phyloP scores from a whole-genome alignment of 2,329 filamentous ascomycete genomes.

The Thermothelomyces thermophilus region DNA sequence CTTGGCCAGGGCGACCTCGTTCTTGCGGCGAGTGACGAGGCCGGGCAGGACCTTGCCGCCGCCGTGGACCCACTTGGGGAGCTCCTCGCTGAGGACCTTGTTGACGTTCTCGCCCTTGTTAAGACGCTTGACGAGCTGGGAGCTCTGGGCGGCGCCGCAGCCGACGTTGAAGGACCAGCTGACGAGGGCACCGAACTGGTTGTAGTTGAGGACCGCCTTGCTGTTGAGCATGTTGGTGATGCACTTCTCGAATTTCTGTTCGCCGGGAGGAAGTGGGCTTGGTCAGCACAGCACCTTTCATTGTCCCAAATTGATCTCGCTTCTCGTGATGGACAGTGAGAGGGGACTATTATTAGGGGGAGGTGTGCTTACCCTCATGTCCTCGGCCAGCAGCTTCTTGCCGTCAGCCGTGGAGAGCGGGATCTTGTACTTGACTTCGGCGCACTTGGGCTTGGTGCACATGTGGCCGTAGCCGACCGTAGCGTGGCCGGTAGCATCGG shows the following conservation, averaged over 20 bases:
- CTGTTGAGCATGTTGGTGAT: slow-evolving; percentile 32
- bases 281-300: no score
- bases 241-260: slow-evolving; percentile 31
- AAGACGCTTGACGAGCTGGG: slow-evolving; percentile 37
- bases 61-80: slow-evolving; percentile 43
- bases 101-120: slow-evolving; percentile 38
- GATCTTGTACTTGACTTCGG: slow-evolving; percentile 40
- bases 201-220: slow-evolving; percentile 38
- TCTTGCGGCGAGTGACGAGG: slow-evolving; percentile 36
- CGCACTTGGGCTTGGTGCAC: slow-evolving; percentile 36
- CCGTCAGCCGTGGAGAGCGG: slow-evolving; percentile 38
- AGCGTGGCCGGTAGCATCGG: slow-evolving; percentile 39
- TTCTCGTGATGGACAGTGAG: neutral
- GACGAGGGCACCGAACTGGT: slow-evolving; percentile 47
- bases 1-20: slow-evolving; percentile 36
- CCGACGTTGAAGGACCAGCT: slow-evolving; percentile 48
- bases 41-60: slow-evolving; percentile 35
- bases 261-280: neutral
- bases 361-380: slow-evolving; percentile 30
- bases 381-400: slow-evolving; percentile 34
- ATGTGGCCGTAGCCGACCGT: slow-evolving; percentile 47
- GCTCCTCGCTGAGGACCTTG: slow-evolving; percentile 37
- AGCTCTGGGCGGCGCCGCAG: slow-evolving; percentile 35
- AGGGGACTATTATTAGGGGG: neutral
- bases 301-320: no score